phyloP scores from a whole-genome alignment of 164 flowering plant genomes.

The Stephania cephalantha region DNA sequence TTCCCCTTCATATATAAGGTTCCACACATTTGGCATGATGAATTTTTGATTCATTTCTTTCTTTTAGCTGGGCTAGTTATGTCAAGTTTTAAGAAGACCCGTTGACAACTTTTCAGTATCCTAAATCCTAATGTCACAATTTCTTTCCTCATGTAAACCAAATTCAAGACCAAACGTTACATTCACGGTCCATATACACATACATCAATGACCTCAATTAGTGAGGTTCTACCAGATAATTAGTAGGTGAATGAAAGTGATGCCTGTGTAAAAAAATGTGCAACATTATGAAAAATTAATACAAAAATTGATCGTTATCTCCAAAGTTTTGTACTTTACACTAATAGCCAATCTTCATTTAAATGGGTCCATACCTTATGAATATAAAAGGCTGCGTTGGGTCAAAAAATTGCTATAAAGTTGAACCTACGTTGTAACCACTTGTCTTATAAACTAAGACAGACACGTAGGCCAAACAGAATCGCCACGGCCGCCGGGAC shows the following conservation, averaged over 20 bases:
- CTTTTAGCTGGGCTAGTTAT: not conserved
- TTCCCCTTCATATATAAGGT: too few relatives aligned
- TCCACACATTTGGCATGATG: not conserved
- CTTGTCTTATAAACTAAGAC: not conserved
- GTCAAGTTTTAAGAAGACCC: not conserved
- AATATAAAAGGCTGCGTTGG: not conserved
- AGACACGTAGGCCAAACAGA: too few relatives aligned
- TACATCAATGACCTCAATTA: too few relatives aligned
- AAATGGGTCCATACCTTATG: not conserved
- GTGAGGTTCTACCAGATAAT: not conserved
- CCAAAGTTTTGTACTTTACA: not conserved
- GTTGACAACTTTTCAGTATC: too few relatives aligned
- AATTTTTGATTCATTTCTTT: not conserved
- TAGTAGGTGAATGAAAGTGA: not conserved
- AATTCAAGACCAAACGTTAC: too few relatives aligned
- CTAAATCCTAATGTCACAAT: too few relatives aligned
- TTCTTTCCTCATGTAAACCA: too few relatives aligned
- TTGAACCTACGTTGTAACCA: not conserved
- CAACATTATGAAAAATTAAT: not conserved
- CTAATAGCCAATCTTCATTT: not conserved
- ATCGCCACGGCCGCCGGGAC: too few relatives aligned
- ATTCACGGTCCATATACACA: not conserved
- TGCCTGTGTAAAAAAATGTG: not conserved
- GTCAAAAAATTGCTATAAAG: not conserved
- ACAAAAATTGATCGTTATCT: not conserved